Conservation (phyloP, 805 yeast species). For the Maudiozyma pseudohumilis region DNA sequence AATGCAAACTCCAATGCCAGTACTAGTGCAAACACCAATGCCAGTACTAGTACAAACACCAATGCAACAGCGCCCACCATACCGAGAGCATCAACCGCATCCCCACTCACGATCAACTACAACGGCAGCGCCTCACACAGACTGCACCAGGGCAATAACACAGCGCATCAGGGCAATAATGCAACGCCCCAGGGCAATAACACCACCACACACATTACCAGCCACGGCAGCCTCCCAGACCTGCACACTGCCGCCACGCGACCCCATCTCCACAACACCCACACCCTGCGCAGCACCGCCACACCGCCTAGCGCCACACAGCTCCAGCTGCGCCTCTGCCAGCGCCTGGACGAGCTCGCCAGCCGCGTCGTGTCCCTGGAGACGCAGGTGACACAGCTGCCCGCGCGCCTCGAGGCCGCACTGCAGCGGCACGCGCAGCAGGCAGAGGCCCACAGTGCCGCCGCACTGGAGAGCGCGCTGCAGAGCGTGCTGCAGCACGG, state of each 20-base stretch:
- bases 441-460: constrained; percentile 9
- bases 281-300: constrained; percentile 1
- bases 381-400: constrained; percentile 21
- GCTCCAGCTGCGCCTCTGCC: constrained; percentile 18
- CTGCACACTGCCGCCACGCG: background rate
- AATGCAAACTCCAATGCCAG: too few species aligned
- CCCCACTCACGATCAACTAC: background rate
- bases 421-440: too few species aligned
- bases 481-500: background rate
- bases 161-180: background rate
- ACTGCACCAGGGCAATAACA: background rate
- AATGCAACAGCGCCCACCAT: too few species aligned
- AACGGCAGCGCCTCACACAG: background rate
- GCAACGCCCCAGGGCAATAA: background rate
- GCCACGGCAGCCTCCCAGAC: background rate
- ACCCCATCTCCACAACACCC: background rate
- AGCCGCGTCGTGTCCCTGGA: constrained; percentile 26
- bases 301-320: constrained; percentile 4
- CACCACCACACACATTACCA: background rate
- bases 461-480: constrained; percentile 1
- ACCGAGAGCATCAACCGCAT: too few species aligned
- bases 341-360: constrained; percentile 27
- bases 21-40: too few species aligned
- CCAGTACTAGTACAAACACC: too few species aligned
- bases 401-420: constrained; percentile 18